phyloP scores from a whole-genome alignment of 441 rosid genomes.

The Eutrema salsugineum region DNA sequence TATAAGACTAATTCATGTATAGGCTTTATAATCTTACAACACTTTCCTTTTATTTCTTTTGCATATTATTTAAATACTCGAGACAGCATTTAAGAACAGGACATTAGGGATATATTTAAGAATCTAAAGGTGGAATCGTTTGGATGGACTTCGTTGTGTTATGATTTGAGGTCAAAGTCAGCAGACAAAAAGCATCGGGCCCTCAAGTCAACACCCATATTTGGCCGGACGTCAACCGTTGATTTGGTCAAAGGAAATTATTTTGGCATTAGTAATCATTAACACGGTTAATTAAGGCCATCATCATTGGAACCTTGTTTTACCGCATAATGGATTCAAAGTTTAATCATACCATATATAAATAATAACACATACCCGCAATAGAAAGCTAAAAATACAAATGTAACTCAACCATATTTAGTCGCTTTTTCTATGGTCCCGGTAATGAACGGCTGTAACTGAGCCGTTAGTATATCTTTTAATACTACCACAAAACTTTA shows the following conservation, averaged over 20 bases:
- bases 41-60: not conserved
- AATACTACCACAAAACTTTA: not conserved
- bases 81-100: not conserved
- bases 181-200: not conserved
- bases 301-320: conserved; percentile 11
- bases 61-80: not conserved
- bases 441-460: not conserved
- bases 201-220: conserved; percentile 4
- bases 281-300: not conserved
- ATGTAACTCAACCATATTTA: not conserved
- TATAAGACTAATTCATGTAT: not conserved
- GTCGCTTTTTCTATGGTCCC: not conserved
- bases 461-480: too few species aligned
- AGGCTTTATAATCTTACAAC: not conserved
- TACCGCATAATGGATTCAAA: not conserved
- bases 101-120: not conserved
- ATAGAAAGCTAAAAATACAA: not conserved
- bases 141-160: conserved; percentile 2
- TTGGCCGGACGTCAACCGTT: conserved; percentile 15
- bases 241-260: conserved; percentile 19
- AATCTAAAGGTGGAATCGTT: not conserved
- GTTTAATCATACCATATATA: not conserved
- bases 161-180: conserved; percentile 16
- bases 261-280: conserved; percentile 9
- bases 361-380: not conserved